Conservation (phyloP, 2,329 filamentous ascomycete genomes). For the Fusarium mexicanum region DNA sequence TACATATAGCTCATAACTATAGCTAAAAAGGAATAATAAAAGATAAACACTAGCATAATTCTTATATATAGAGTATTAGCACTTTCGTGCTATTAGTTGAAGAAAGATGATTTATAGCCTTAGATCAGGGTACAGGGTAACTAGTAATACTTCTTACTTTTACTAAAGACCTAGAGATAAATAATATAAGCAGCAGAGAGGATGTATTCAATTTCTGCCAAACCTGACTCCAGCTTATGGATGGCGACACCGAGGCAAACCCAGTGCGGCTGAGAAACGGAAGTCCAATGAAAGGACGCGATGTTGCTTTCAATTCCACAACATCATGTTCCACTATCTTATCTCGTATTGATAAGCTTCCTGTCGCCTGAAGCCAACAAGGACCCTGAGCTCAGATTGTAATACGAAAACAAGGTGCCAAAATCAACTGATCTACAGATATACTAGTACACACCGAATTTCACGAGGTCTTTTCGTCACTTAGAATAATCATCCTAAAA, state of each 20-base stretch:
- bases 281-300: accelerated
- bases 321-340: background rate
- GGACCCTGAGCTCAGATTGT: accelerated
- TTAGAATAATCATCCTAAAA: accelerated
- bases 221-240: no score
- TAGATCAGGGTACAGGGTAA: no score
- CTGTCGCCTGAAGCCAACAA: background rate
- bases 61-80: background rate
- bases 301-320: background rate
- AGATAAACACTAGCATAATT: background rate
- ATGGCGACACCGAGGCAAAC: background rate
- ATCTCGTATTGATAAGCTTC: background rate
- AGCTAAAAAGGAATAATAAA: accelerated
- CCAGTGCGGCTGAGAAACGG: background rate
- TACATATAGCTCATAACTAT: background rate
- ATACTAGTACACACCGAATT: accelerated
- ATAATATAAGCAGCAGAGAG: no score
- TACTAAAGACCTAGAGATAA: no score
- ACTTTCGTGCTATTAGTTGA: no score
- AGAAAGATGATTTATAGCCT: no score
- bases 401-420: accelerated
- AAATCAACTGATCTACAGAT: accelerated
- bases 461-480: accelerated
- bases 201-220: no score
- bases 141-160: no score